A percentile compares a stretch with the other conserved stretches of the same genome.
These are phyloP conservation scores for Sphagnum tenellum DNA, from an alignment of 225 moss, liverwort and hornwort species.

Conservation along the genomic window DNA sequence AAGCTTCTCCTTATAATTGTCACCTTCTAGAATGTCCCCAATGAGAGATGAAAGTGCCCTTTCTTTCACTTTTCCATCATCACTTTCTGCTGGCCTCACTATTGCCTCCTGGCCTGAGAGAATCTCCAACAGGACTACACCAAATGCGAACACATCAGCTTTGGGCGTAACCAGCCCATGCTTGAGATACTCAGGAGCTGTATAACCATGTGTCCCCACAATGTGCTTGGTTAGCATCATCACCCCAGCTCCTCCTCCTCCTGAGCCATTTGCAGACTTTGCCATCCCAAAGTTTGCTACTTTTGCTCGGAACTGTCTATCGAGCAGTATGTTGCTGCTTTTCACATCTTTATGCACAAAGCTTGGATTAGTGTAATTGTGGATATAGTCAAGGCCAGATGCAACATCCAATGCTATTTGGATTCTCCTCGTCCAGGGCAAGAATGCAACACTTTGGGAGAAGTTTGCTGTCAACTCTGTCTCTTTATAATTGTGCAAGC, in stretches of 20 bases:
- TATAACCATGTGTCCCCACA: slow-evolving; percentile 85
- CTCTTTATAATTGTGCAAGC: slow-evolving; percentile 28
- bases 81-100: slow-evolving; percentile 24
- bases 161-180: slow-evolving; percentile 85
- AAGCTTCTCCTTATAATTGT: slow-evolving; percentile 26
- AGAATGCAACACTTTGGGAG: slow-evolving; percentile 47
- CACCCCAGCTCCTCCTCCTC: slow-evolving; percentile 5
- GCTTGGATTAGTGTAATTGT: slow-evolving; percentile 87
- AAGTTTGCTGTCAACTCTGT: slow-evolving; percentile 22
- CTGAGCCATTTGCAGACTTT: slow-evolving; percentile 42
- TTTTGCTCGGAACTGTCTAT: slow-evolving; percentile 64
- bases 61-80: slow-evolving; percentile 24
- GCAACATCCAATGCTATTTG: slow-evolving; percentile 81
- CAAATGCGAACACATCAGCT: slow-evolving; percentile 81
- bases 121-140: slow-evolving; percentile 79
- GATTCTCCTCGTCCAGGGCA: slow-evolving; percentile 64
- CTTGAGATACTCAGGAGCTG: slow-evolving; percentile 90
- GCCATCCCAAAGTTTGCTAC: slow-evolving; percentile 99
- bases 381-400: slow-evolving; percentile 88
- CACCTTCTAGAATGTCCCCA: slow-evolving; percentile 39
- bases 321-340: slow-evolving; percentile 83
- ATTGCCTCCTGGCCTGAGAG: slow-evolving; percentile 78
- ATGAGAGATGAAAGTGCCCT: slow-evolving; percentile 47
- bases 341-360: slow-evolving; percentile 96
- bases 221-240: slow-evolving; percentile 74